These are phyloP conservation scores for Picea sitchensis DNA, from an alignment of 75 land plant genomes.

Conservation along the genomic window DNA sequence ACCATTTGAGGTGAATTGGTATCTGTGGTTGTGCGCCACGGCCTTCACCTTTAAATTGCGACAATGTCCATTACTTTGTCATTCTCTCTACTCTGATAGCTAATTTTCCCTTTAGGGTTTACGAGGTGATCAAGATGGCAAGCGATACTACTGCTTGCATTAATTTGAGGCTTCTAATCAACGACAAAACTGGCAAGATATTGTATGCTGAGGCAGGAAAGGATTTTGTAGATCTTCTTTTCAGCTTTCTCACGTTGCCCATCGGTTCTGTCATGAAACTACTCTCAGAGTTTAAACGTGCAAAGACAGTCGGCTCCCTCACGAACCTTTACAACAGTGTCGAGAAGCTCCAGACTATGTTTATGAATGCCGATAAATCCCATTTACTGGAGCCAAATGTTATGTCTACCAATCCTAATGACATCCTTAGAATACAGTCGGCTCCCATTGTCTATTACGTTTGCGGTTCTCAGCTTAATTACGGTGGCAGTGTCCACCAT, in stretches of 20 bases:
- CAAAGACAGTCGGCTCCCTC: not conserved
- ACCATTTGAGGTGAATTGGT: no score
- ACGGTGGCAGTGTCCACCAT: not conserved
- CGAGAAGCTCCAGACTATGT: not conserved
- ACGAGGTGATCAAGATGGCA: no score
- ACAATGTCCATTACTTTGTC: no score
- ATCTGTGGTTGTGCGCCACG: no score
- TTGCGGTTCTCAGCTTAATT: not conserved
- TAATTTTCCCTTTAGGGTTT: no score
- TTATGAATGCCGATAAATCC: not conserved
- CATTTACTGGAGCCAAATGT: no score
- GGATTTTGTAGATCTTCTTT: constrained; percentile 53
- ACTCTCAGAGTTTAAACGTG: not conserved
- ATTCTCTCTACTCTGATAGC: no score
- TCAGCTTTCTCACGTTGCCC: constrained; percentile 51
- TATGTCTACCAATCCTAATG: no score
- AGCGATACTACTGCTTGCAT: not conserved
- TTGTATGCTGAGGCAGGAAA: constrained; percentile 60
- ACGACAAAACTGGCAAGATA: constrained; percentile 28
- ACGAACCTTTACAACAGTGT: not conserved
- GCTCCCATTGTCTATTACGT: not conserved
- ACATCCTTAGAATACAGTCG: no score
- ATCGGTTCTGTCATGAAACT: constrained; percentile 36
- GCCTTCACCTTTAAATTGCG: no score
- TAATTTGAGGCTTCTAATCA: constrained; percentile 23